Percentiles rank a stretch among this genome's conserved stretches.
Evolutionary conservation across 345 rosid species (phyloP).

Genomic region (Lepidium africanum): DNA sequence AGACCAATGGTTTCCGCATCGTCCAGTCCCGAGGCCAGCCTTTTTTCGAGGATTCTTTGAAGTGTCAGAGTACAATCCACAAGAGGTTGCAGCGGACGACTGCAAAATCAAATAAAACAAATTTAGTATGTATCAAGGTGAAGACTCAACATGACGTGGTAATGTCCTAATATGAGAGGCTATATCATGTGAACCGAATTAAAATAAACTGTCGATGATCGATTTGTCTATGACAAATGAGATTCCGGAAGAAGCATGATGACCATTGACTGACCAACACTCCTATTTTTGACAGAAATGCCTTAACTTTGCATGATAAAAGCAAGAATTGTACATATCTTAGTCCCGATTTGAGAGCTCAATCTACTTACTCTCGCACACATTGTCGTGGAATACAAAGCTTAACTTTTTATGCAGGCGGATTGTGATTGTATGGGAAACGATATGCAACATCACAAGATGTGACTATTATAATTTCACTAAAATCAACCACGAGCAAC

Average conservation of each 20-base stretch:
- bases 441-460: neutral
- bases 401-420: neutral
- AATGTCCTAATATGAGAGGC: neutral
- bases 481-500: neutral
- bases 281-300: neutral
- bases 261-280: neutral
- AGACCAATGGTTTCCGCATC: constrained; percentile 59
- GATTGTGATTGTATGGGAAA: neutral
- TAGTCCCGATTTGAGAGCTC: neutral
- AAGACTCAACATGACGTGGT: neutral
- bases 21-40: constrained; percentile 42
- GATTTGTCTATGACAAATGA: neutral
- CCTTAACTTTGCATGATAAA: neutral
- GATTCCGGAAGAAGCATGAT: neutral
- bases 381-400: neutral
- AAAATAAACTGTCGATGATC: neutral
- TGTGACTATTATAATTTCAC: neutral
- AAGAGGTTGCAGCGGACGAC: constrained; percentile 70
- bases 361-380: neutral
- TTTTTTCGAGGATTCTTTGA: constrained; percentile 49
- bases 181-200: neutral
- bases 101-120: constrained; percentile 25
- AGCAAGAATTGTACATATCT: neutral
- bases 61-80: constrained; percentile 58
- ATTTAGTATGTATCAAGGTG: neutral